Base-by-base conservation (phyloP, 2,329 filamentous ascomycete genomes). In the Teratosphaeria epicoccoides region DNA sequence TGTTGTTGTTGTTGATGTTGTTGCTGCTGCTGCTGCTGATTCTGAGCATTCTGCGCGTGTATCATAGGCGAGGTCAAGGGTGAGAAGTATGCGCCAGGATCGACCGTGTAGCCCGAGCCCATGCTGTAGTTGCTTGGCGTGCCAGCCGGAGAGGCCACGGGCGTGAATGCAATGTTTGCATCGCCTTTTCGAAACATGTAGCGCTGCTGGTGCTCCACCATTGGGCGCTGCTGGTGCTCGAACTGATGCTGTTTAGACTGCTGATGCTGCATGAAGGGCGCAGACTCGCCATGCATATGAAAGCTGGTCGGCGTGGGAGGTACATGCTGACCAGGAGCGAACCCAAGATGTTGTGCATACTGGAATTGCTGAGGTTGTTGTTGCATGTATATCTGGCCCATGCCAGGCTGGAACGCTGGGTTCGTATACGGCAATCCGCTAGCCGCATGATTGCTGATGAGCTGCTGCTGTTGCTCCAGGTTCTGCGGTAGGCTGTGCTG, bases 231-330 rank as follows among this genome's bases (percentile, higher is more conserved):
- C 57, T 81, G 76, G 44, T 46, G 23, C 12, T 24, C 25, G 22
- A 10, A 28, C 45, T 71, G 65, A 61, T 76, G 72, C 62, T 73
- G 63, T 50, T 76, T 73, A 51, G 79, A 76, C 14, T 56, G 49
- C 29, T 62, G 60, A 37, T 81, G 73, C 44, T 79, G 76, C 50
- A 80, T 67, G 64, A 83, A 88, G 58, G 65, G 66, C 59, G 74
- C 61, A 63, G 78, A 57, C 71, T 80, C 63, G 73, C 79, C 66
- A 59, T 85, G 82, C 70, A 91, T 80, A 63, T 91, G 86, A 24
- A 88, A 76, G 65, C 87, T 91, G 65, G 86, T 87, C 0, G 87
- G 87, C 12, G 87, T 93, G 2, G 86, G 86, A 5, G 87, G 87
- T 49, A 85, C 81, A 53, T 77, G 75, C 56, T 76, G 77, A 53